Base-by-base conservation (phyloP, 2,329 filamentous ascomycete species). In the Fusarium albidum region DNA sequence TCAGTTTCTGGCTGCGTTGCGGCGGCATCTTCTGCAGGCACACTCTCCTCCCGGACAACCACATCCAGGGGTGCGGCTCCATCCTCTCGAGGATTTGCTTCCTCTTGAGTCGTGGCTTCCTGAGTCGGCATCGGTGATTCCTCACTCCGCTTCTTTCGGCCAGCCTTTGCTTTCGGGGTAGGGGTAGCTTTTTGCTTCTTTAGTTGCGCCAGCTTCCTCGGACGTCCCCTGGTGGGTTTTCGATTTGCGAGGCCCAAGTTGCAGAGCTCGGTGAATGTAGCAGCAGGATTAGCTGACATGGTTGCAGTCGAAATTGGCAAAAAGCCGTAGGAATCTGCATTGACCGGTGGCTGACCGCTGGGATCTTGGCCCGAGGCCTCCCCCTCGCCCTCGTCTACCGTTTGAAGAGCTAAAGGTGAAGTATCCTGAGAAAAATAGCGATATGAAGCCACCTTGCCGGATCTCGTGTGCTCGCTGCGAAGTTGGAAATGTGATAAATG, bases 371-470 rank as follows among this genome's bases (percentile, higher is more conserved):
- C 27, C n/a, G 21, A 15, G 7, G 21, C 32, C 18, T 21, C 18
- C 8, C 15, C 7, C 9, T 21, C 18, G 9, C 15, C 7, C 9
- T 21, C 33, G 25, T 49, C 21, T 3, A 29, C 12, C 7, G 28
- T 17, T 12, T 28, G 12, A 18, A 37, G 15, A 9, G 39, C 25
- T 10, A 18, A 27, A 11, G 46, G 15, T 4, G 40, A 25, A 7
- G 18, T 18, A 14, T 57, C 39, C 21, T 61, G 49, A 38, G 59
- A 54, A 39, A 64, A 73, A 32, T 72, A 74, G 21, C 66, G 59
- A 57, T 71, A 73, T 2, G 72, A 75, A 18, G 72, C 72, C 18
- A 74, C 65, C 52, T 74, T 76, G 10, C 73, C 73, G 12, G 59
- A 55, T 48, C 73, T 68, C 7, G 67, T 65, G 31, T 74, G 73